Percentiles rank a stretch among this genome's conserved stretches.
Conservation (phyloP, 2,329 filamentous ascomycete genomes). For the Alternaria alternata region DNA sequence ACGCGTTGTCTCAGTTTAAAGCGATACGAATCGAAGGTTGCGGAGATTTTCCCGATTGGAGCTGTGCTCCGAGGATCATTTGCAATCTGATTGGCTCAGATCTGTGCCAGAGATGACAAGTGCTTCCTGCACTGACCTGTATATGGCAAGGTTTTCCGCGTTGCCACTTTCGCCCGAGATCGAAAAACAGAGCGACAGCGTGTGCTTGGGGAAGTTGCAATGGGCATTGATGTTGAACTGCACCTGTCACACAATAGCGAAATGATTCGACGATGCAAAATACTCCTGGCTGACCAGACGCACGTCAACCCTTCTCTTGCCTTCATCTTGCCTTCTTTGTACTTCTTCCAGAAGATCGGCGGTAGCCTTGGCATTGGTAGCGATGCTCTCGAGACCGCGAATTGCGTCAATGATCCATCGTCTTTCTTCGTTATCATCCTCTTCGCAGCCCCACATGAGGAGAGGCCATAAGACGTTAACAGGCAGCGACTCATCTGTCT, state of each 20-base stretch:
- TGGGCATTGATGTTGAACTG: not conserved
- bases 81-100: not conserved
- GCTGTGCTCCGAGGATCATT: not conserved
- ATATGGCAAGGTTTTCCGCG: not conserved
- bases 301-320: slow-evolving; percentile 50
- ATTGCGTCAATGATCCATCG: slow-evolving; percentile 63
- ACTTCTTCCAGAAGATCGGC: slow-evolving; percentile 53
- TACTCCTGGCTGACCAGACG: slow-evolving; percentile 53
- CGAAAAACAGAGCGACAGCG: not conserved
- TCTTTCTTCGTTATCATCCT: slow-evolving; percentile 59
- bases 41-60: not conserved
- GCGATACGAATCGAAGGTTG: not conserved
- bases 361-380: slow-evolving; percentile 52
- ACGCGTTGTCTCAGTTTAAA: not conserved
- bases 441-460: slow-evolving; percentile 64
- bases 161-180: not conserved
- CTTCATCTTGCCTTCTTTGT: slow-evolving; percentile 48
- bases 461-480: slow-evolving; percentile 67
- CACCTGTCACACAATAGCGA: slow-evolving; percentile 59
- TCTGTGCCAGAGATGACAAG: not conserved
- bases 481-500: slow-evolving; percentile 58
- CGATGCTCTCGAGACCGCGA: slow-evolving; percentile 48
- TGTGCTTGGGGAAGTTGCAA: not conserved
- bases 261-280: slow-evolving; percentile 59
- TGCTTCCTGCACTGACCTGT: not conserved